Evolutionary conservation across 495 filamentous ascomycete species (phyloP).

Genomic region (Hypoxylon cercidicola): DNA sequence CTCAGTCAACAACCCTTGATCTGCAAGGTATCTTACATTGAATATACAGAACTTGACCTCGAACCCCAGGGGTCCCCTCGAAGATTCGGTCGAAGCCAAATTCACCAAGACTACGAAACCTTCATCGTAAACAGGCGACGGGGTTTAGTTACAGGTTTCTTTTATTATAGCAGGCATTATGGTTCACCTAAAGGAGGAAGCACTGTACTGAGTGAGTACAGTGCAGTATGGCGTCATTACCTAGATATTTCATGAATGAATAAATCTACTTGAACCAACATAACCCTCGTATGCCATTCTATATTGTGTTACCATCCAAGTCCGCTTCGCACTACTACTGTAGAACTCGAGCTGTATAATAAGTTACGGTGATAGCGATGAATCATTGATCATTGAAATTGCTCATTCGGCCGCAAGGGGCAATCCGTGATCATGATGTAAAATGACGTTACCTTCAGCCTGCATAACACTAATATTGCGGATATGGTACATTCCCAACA

Average conservation of each 20-base stretch:
- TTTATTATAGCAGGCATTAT: background rate
- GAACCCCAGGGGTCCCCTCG: slow-evolving; percentile 78
- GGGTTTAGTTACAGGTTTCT: background rate
- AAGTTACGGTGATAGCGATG: no score
- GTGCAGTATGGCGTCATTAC: background rate
- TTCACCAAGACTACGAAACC: slow-evolving; percentile 56
- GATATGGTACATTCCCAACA: no score
- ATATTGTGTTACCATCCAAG: no score
- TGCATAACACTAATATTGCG: no score
- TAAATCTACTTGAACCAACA: slow-evolving; percentile 1
- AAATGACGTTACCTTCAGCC: no score
- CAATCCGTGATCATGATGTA: no score
- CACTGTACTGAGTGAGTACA: background rate
- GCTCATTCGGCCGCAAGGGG: no score
- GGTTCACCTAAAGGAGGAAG: background rate
- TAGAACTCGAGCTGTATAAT: no score
- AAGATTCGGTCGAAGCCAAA: slow-evolving; percentile 75
- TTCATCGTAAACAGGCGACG: slow-evolving; percentile 6
- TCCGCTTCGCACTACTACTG: no score
- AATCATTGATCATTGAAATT: background rate
- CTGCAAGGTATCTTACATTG: background rate
- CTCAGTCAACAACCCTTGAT: background rate
- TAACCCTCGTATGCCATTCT: no score
- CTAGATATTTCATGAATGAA: slow-evolving; percentile 12
- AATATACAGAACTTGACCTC: slow-evolving; percentile 57